Percentiles rank a stretch among this genome's conserved stretches.
phyloP scores from a whole-genome alignment of 352 stramenopile species.

The Phytophthora kernoviae region DNA sequence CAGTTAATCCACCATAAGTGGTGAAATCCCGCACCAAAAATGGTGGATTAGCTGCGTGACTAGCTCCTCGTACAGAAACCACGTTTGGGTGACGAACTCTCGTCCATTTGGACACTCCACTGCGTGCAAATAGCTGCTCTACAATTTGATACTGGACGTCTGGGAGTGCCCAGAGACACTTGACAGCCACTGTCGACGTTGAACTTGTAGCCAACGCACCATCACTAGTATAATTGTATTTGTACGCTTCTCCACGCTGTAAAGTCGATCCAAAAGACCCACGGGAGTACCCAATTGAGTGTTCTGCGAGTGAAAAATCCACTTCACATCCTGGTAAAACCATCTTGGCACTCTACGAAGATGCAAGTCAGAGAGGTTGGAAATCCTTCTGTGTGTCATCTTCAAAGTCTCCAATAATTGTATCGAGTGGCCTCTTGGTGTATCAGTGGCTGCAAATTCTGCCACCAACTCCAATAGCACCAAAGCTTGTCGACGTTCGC shows the following conservation, averaged over 20 bases:
- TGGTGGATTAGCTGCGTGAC: slow-evolving; percentile 48
- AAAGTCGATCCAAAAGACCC: slow-evolving; percentile 56
- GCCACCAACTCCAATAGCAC: slow-evolving; percentile 64
- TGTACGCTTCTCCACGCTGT: slow-evolving; percentile 58
- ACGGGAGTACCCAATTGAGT: slow-evolving; percentile 34
- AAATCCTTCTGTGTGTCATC: slow-evolving; percentile 65
- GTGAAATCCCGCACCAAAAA: slow-evolving; percentile 71
- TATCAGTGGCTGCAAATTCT: slow-evolving; percentile 40
- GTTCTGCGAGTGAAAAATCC: slow-evolving; percentile 47
- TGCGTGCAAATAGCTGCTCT: slow-evolving; percentile 58
- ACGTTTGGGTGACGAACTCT: slow-evolving; percentile 65
- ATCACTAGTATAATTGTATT: slow-evolving; percentile 44
- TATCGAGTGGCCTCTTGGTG: slow-evolving; percentile 46
- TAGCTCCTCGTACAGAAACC: slow-evolving; percentile 60
- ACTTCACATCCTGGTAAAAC: slow-evolving; percentile 60
- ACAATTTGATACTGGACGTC: slow-evolving; percentile 54
- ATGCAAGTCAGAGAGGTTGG: slow-evolving; percentile 50
- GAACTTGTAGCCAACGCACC: slow-evolving; percentile 32
- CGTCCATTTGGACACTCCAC: slow-evolving; percentile 49
- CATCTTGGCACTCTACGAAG: slow-evolving; percentile 60
- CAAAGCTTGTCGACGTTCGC: slow-evolving; percentile 54
- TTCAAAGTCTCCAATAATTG: slow-evolving; percentile 66
- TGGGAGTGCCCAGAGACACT: slow-evolving; percentile 53
- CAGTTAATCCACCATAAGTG: slow-evolving; percentile 52
- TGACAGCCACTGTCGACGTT: slow-evolving; percentile 53